These are phyloP conservation scores for Tremellales sp. DNA, from an alignment of 1,284 basidiomycete species.

Conservation along the genomic window DNA sequence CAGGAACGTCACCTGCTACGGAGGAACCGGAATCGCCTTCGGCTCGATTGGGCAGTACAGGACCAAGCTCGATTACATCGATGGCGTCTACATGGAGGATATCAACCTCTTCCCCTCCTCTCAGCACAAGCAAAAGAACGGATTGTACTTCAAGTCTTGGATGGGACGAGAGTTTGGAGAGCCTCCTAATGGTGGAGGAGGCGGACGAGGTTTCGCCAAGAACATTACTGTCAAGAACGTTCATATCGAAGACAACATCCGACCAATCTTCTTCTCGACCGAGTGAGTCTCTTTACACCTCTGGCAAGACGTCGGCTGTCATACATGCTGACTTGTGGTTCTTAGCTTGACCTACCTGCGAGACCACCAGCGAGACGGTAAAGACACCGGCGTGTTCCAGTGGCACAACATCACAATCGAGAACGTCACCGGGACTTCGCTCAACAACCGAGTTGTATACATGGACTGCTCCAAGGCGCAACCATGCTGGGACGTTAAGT, in stretches of 20 bases:
- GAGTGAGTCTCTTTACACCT: constrained; percentile 3
- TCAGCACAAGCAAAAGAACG: constrained; percentile 11
- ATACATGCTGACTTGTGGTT: not conserved
- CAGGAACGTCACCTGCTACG: constrained; percentile 56
- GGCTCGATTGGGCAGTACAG: constrained; percentile 61
- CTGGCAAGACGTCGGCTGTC: too few relatives aligned
- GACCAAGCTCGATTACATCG: constrained; percentile 55
- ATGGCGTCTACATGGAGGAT: constrained; percentile 57
- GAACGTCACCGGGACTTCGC: constrained; percentile 15
- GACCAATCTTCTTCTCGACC: constrained; percentile 19
- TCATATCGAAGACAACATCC: constrained; percentile 20
- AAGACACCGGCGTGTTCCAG: constrained; percentile 13
- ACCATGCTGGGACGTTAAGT: constrained; percentile 20
- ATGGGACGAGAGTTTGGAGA: constrained; percentile 54
- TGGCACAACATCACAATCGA: constrained; percentile 23
- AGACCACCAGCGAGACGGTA: constrained; percentile 1
- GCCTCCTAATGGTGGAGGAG: constrained; percentile 62
- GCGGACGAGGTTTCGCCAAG: constrained; percentile 55
- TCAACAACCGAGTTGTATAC: constrained; percentile 19
- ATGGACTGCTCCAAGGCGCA: constrained; percentile 21
- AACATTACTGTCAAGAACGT: constrained; percentile 55
- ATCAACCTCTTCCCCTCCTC: constrained; percentile 33
- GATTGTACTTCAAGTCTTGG: constrained; percentile 65
- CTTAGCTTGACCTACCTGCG: constrained; percentile 10
- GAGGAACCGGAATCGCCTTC: constrained; percentile 62